These are phyloP conservation scores for Malassezia dermatis DNA, from an alignment of 1,284 basidiomycete genomes.

Conservation along the genomic window DNA sequence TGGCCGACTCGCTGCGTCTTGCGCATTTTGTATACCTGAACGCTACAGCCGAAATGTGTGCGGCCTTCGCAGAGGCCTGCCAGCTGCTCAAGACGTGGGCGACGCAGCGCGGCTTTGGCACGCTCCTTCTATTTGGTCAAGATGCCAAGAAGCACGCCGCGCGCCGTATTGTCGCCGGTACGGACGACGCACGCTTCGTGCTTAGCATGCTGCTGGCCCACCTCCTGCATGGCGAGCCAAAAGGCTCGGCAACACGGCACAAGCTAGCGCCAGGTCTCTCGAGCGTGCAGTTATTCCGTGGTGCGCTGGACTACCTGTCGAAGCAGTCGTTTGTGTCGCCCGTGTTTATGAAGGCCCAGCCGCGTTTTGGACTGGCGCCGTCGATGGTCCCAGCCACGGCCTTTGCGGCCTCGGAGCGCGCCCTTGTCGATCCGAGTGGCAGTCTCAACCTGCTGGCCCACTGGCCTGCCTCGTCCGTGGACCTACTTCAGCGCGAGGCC, in stretches of 20 bases:
- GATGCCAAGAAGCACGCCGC: constrained; percentile 17
- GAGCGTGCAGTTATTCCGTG: constrained; percentile 76
- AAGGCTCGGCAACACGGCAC: constrained; percentile 48
- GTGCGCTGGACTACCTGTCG: constrained; percentile 62
- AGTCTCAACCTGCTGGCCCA: constrained; percentile 61
- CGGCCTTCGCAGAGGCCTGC: constrained; percentile 65
- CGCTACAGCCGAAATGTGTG: constrained; percentile 56
- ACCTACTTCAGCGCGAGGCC: constrained; percentile 55
- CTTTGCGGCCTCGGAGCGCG: constrained; percentile 47
- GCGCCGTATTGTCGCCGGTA: constrained; percentile 28
- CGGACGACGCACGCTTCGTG: constrained; percentile 59
- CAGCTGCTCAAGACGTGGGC: constrained; percentile 80
- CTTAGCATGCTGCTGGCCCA: constrained; percentile 48
- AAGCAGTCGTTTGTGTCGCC: constrained; percentile 61
- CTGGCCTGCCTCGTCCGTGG: constrained; percentile 54
- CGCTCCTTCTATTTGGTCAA: constrained; percentile 46
- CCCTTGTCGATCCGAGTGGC: constrained; percentile 72
- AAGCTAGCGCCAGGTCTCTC: constrained; percentile 62
- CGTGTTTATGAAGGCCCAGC: constrained; percentile 56
- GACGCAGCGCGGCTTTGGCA: constrained; percentile 66
- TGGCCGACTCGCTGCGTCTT: constrained; percentile 60
- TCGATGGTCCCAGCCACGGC: constrained; percentile 43
- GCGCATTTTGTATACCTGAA: constrained; percentile 63
- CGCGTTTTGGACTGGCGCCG: constrained; percentile 25
- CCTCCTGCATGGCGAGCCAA: constrained; percentile 47